These are phyloP conservation scores for Verticillium nonalfalfae DNA, from an alignment of 2,329 filamentous ascomycete genomes.

Conservation along the genomic window DNA sequence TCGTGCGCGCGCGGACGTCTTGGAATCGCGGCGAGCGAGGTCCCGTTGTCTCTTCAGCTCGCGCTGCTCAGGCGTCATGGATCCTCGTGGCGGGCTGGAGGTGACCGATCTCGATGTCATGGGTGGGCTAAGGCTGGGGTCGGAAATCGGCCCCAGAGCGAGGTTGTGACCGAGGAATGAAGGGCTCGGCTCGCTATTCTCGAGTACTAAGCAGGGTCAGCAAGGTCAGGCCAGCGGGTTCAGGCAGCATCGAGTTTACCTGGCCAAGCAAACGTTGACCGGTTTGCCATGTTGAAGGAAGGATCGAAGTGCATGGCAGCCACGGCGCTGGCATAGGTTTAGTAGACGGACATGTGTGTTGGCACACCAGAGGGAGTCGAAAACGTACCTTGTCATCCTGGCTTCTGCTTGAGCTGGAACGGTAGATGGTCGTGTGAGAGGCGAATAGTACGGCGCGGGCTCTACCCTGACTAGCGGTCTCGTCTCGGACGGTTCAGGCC, in stretches of 20 bases:
- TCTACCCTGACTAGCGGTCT: conserved; percentile 25
- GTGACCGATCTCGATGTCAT: conserved; percentile 45
- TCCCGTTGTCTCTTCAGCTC: conserved; percentile 57
- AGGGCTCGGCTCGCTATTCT: conserved; percentile 14
- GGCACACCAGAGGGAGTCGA: conserved; percentile 11
- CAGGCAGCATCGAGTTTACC: conserved; percentile 25
- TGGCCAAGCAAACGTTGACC: conserved; percentile 36
- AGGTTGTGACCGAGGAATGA: conserved; percentile 37
- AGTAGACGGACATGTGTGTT: conserved; percentile 5
- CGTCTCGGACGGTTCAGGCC: conserved; percentile 17
- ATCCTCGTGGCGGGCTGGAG: conserved; percentile 49
- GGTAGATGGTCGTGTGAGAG: conserved; percentile 10
- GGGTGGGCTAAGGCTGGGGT: conserved; percentile 45
- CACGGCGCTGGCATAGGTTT: conserved; percentile 30
- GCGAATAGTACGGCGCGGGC: conserved; percentile 20
- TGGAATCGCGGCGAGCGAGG: conserved; percentile 51
- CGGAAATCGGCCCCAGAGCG: conserved; percentile 38
- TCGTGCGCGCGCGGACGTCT: conserved; percentile 42
- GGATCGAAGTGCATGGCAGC: conserved; percentile 43
- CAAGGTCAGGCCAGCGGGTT: background rate
- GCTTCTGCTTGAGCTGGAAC: conserved; percentile 13
- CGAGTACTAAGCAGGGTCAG: conserved; percentile 18
- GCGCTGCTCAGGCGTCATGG: conserved; percentile 52
- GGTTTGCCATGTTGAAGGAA: conserved; percentile 43
- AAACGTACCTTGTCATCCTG: conserved; percentile 20